Evolutionary conservation across 345 rosid species (phyloP), one percentile per base, ranked within the genome.

Genomic region (Eucalyptus sp.): DNA sequence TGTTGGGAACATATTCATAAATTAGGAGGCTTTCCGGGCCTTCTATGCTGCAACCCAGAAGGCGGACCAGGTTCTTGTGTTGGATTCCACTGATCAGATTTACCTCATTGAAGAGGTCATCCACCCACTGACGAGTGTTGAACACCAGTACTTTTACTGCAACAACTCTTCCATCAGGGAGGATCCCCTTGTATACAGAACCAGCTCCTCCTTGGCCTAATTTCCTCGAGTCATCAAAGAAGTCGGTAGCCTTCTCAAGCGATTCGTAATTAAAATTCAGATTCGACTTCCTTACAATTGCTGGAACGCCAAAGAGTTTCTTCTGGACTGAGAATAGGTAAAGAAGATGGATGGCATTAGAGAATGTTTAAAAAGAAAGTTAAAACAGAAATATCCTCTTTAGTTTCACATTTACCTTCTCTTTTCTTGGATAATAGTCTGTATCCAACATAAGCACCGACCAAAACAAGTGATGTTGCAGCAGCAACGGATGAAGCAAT

Each of bases 201-300:
- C 91, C 91, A 31, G 89, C 86, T 48, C 91, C 91, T 44, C 91
- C 91, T 86, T 88, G 91, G 58, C 91, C 91, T 86, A 90, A 31
- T 48, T 90, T 90, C 49, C 44, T 43, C 9, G 88, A 85, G 1
- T 71, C 62, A 16, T 86, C 79, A 22, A 90, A 90, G 68, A 62
- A 50, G 46, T 88, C 37, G 0, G 91, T 90, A 13, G 91, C 91
- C 88, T 90, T 90, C 17, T 90, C 91, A 9, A 90, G 89, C 13
- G 50, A 88, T 86, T 90, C 89, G 2, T 90, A 90, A 66, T 86
- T 90, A 88, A 68, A 90, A 87, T 76, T 86, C 76, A 90, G 79
- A 62, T 86, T 86, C 22, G 13, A 90, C 87, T 58, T 88, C 41
- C 64, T 88, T 7, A 88, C 58, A 4, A 56, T 54, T 25, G 68